Conservation (phyloP, 345 rosid genomes). For the Acer saccharum region DNA sequence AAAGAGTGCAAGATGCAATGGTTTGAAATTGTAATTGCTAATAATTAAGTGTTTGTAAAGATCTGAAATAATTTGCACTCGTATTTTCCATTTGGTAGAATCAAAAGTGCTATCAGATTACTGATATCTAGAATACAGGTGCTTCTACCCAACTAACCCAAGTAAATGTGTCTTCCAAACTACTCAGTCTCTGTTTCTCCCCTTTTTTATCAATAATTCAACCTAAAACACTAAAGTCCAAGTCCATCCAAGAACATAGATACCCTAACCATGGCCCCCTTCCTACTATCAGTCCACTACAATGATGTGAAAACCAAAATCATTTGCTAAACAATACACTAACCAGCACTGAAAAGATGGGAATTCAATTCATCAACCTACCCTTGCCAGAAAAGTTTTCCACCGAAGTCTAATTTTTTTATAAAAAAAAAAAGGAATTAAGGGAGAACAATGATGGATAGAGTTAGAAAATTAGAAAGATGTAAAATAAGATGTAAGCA, state of each 20-base stretch:
- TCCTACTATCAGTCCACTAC: background rate
- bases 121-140: background rate
- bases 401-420: no score
- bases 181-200: background rate
- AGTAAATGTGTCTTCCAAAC: background rate
- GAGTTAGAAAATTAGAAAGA: background rate
- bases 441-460: background rate
- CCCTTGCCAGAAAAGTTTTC: background rate
- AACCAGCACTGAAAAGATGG: background rate
- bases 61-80: background rate
- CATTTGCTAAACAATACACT: background rate
- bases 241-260: background rate
- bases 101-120: background rate
- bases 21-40: background rate
- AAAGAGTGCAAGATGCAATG: background rate
- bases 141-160: background rate
- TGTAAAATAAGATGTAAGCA: background rate
- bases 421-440: background rate
- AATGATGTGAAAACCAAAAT: background rate
- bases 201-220: background rate
- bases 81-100: background rate
- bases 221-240: background rate
- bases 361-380: slow-evolving; percentile 4
- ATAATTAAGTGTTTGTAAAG: background rate
- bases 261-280: background rate